These are phyloP conservation scores for Calonectria henricotiae DNA, from an alignment of 2,329 filamentous ascomycete species.

Conservation along the genomic window DNA sequence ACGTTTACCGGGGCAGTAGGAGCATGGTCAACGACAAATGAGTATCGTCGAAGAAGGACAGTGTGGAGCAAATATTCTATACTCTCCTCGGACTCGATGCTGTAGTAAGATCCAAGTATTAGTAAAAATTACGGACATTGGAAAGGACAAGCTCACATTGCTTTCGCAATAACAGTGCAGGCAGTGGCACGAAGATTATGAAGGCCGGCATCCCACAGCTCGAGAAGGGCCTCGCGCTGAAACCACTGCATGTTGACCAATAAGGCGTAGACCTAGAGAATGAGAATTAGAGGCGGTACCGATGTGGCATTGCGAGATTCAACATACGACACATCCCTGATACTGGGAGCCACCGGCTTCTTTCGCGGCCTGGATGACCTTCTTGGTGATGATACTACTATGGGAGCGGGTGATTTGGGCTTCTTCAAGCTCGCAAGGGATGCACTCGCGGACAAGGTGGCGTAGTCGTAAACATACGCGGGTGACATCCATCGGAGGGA, in stretches of 20 bases:
- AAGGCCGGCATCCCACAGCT: slow-evolving; percentile 94
- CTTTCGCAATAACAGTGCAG: slow-evolving; percentile 94
- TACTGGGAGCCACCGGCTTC: slow-evolving; percentile 85
- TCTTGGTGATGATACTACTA: slow-evolving; percentile 85
- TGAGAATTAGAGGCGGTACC: not conserved
- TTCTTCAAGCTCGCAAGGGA: slow-evolving; percentile 92
- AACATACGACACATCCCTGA: slow-evolving; percentile 78
- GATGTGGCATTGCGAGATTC: not conserved
- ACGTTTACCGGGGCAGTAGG: slow-evolving; percentile 86
- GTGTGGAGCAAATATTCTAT: slow-evolving; percentile 84
- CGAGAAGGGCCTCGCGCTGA: slow-evolving; percentile 81
- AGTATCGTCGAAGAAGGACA: slow-evolving; percentile 90
- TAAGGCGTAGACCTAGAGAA: slow-evolving; percentile 77
- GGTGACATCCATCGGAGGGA: slow-evolving; percentile 86
- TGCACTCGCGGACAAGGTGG: slow-evolving; percentile 89
- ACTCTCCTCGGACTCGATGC: slow-evolving; percentile 90
- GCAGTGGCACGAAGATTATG: slow-evolving; percentile 85
- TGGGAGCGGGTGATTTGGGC: slow-evolving; percentile 83
- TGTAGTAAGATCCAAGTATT: slow-evolving; percentile 54
- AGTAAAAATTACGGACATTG: not conserved
- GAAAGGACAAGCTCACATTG: slow-evolving; percentile 64
- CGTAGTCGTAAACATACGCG: slow-evolving; percentile 91
- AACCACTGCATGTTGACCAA: slow-evolving; percentile 84
- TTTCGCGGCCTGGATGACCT: slow-evolving; percentile 85
- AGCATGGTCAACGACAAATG: slow-evolving; percentile 81